Evolutionary conservation across 2,329 filamentous ascomycete genomes (phyloP), one percentile per base, ranked within the genome.

Genomic region (Geosmithia flava): DNA sequence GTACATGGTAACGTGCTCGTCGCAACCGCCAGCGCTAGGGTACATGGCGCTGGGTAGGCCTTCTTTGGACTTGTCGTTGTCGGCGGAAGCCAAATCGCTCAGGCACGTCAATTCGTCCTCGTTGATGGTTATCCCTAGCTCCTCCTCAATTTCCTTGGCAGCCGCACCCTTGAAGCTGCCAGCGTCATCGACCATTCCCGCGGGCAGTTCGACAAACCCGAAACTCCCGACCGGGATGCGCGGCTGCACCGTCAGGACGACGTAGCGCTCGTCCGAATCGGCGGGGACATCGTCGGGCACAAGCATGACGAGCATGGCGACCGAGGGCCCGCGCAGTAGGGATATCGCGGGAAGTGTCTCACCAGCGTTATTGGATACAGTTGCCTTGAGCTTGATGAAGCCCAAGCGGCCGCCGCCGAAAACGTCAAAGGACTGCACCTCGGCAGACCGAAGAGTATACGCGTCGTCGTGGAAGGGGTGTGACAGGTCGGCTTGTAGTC

Each of bases 141-240:
- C 79, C 62, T 82, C 78, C 51, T 74, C 52, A 10, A 83, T 78
- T 64, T 83, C 79, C 54, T 67, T 70, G 2, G 78, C 78, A 2
- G 78, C 79, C 0, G 69, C 68, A 20, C 79, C 78, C 13, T 68
- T 68, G 55, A 82, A 81, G 27, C 65, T 71, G 1, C 72, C 74
- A 15, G 64, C 58, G 47, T 70, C 68, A 54, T 79, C 73, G 2
- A 80, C 69, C 76, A 80, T 74, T 7, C 76, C 72, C 0, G 78
- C 78, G 0, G 78, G 78, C 13, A 82, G 54, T 58, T 81, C 74
- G 2, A 74, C 64, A 52, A 80, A 71, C 39, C 69, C 62, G 27
- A 81, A 58, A n/a, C 73, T 74, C 2, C 73, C 76, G 1, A 68
- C 74, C 0, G 78, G 66, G 3, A 80, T 58, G 44, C 79, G 73